Conservation (phyloP, 2,329 filamentous ascomycete genomes). For the Cercospora citrullina region DNA sequence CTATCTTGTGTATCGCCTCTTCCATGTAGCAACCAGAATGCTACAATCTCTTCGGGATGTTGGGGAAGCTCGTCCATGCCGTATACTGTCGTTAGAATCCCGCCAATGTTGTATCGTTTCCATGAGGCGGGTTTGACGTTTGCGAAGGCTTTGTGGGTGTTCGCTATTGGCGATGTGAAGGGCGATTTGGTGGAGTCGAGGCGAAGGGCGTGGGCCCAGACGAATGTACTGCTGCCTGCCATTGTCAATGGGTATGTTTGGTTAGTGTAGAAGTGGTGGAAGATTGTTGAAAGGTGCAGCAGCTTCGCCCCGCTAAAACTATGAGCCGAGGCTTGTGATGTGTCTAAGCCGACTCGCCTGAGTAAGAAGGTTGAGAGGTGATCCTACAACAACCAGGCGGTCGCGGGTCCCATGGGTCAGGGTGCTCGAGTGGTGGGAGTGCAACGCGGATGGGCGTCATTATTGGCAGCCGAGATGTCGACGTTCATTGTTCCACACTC, state of each 20-base stretch:
- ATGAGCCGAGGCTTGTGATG: conserved; percentile 2
- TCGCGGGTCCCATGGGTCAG: background rate
- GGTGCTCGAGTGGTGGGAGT: background rate
- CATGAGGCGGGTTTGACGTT: conserved; percentile 56
- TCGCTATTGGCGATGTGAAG: conserved; percentile 36
- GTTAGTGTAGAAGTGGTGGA: background rate
- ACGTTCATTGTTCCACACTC: background rate
- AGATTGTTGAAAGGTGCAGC: background rate
- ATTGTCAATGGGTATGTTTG: background rate
- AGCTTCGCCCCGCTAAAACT: background rate
- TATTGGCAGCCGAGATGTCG: background rate
- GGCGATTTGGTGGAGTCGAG: conserved; percentile 36
- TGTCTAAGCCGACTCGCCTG: background rate
- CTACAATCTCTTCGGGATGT: conserved; percentile 59
- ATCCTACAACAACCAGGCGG: background rate
- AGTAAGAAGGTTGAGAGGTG: background rate
- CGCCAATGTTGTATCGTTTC: conserved; percentile 69
- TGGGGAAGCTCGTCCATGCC: conserved; percentile 72
- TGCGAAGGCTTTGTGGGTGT: conserved; percentile 36
- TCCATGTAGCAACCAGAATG: conserved; percentile 90
- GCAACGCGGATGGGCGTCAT: background rate
- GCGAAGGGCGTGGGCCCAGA: conserved; percentile 36
- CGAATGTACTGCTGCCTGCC: conserved; percentile 37
- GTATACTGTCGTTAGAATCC: conserved; percentile 76
- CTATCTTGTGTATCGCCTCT: conserved; percentile 67